Base-by-base conservation (phyloP, 2,329 filamentous ascomycete genomes). In the Cladosporium sp. region DNA sequence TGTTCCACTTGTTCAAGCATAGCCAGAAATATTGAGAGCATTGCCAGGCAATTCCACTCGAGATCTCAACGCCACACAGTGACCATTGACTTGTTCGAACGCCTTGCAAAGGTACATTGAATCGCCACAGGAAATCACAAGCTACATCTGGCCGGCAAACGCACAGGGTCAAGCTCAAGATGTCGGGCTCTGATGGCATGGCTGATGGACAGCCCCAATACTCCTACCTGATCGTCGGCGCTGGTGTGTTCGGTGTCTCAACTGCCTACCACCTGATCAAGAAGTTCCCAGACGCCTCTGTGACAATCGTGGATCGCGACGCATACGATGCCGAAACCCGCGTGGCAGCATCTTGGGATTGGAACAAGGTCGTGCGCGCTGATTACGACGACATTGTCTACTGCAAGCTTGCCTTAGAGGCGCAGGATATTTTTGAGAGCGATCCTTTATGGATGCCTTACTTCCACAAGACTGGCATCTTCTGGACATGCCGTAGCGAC, bases 321-420 rank as follows among this genome's bases (percentile, higher is more conserved):
- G 65, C 72, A 59, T 71, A 64, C 61, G 67, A 70, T 38, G 67
- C 66, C 8, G 58, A 73, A 56, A 65, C 60, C 36, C 67, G 69
- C 38, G 68, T 76, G 30, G 86, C 85, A 34, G 87, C 87, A 0
- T 89, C 87, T 0, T 87, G 84, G 77, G 87, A 90, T 73, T 85
- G 86, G 81, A 89, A 88, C 75, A 89, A 89, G 72, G 85, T 88
- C 28, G 80, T 89, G 15, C 84, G 87, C 59, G 84, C 86, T 50
- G 87, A 89, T 70, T 89, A 89, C 73, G 78, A 82, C 58, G 84
- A 87, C 65, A 73, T 82, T 1, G 71, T 84, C 15, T 89, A 90
- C 75, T 85, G 82, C 70, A 72, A 80, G 51, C 77, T 90, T 19
- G 87, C 82, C 0, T 78, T 88, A 28, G 85, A 89, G 72, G 84